Percentiles rank a stretch among this genome's conserved stretches.
These are phyloP conservation scores for Trichoderma harzianum DNA, from an alignment of 2,329 filamentous ascomycete species.

Conservation along the genomic window DNA sequence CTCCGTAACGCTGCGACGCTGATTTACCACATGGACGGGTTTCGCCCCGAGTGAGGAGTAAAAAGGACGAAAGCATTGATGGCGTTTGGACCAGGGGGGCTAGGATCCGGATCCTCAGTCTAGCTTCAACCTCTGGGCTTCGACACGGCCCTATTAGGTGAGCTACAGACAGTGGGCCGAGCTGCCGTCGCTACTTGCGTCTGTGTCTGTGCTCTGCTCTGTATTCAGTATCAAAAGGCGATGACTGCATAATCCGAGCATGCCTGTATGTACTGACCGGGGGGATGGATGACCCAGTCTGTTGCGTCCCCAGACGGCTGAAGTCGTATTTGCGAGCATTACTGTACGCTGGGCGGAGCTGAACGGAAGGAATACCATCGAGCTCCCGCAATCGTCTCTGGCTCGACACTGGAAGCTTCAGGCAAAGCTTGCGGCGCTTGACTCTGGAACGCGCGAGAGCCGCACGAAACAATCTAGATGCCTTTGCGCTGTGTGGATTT, in stretches of 20 bases:
- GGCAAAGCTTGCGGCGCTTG: not conserved
- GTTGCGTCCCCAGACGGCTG: not conserved
- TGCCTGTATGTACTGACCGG: not conserved
- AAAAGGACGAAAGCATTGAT: not conserved
- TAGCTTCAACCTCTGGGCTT: not conserved
- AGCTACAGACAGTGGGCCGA: not conserved
- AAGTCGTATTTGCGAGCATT: not conserved
- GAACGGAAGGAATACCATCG: not conserved
- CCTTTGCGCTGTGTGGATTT: not conserved
- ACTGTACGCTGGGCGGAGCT: not conserved
- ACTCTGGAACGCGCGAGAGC: constrained; percentile 1
- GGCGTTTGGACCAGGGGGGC: not conserved
- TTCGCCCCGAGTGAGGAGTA: not conserved
- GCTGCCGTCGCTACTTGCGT: not conserved
- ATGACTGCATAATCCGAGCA: not conserved
- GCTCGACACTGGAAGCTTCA: not conserved
- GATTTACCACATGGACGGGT: not conserved
- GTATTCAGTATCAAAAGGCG: not conserved
- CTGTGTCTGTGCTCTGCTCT: not conserved
- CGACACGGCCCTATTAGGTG: not conserved
- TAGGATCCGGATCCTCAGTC: not conserved
- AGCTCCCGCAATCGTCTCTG: not conserved
- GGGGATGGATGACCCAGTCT: not conserved
- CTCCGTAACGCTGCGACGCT: not conserved
- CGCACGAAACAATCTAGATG: not conserved